Base-by-base conservation (phyloP, 345 rosid species). In the Tarenaya hassleriana region DNA sequence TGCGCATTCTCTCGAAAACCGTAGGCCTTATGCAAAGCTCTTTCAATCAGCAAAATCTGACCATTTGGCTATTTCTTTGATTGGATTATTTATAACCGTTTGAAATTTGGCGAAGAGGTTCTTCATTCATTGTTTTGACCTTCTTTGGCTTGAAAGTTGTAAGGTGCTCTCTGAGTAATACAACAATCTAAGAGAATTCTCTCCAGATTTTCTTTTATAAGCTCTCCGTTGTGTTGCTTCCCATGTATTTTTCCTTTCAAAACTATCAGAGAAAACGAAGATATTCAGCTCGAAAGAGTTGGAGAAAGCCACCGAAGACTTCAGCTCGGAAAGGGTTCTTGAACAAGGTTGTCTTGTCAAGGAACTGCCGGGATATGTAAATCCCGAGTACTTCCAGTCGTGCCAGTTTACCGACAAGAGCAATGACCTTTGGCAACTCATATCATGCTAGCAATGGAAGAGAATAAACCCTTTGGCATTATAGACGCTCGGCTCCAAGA, bases 271-370 rank as follows among this genome's bases (percentile, higher is more conserved):
- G 27, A 65, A 9, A 65, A 62, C 10, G 13, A 41, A 41, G 16
- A 41, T 41, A 45, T 62, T 53, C 7, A 53, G 31, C 19, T 62
- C 67, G 10, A 53, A 35, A 7, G 67, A 53, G 34, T 29, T 62
- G 48, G 10, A 46, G 32, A 53, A 24, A 53, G 60, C 60, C 0
- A 53, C 67, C 0, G n/a, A 62, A 21, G 34, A 53, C 45, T 62
- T 43, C 47, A 62, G 33, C 8, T 7, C 7, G 0, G 0, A 62
- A 1, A 21, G 67, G 0, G 47, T 62, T 3, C 60, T 79, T 11
- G 80, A 77, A 1, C 64, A 70, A 39, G 79, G 82, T 1, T 76
- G 76, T 10, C 69, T 45, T 31, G 76, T 74, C 0, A 34, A 2
- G 61, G 67, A 0, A 63, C 67, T 55, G 41, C 47, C 7, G 67